phyloP scores from a whole-genome alignment of 768 basidiomycete genomes.

The Tricholoma terreum region DNA sequence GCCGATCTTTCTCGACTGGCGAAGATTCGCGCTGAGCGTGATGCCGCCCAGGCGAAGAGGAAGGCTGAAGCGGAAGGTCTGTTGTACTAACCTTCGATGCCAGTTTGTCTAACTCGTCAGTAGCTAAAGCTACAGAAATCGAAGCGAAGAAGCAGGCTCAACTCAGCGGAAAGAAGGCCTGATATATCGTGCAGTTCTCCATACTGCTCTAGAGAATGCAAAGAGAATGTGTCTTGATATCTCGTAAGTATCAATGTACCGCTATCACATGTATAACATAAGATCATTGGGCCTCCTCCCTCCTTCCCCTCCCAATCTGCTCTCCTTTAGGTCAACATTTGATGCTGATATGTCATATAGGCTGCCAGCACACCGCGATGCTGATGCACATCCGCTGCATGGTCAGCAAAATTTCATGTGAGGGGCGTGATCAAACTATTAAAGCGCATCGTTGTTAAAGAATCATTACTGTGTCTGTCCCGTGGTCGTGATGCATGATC shows the following conservation, averaged over 20 bases:
- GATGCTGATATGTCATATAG: not conserved
- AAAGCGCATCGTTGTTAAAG: not conserved
- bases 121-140: constrained; percentile 64
- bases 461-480: too few species aligned
- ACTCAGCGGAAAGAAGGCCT: constrained; percentile 23
- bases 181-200: constrained; percentile 1
- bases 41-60: constrained; percentile 82
- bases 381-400: too few species aligned
- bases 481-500: too few species aligned
- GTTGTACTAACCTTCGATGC: constrained; percentile 11
- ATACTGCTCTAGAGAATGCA: not conserved
- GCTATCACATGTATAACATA: not conserved
- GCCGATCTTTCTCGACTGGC: constrained; percentile 81
- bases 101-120: not conserved
- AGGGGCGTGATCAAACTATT: not conserved
- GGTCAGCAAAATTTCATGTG: not conserved
- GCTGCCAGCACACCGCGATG: not conserved
- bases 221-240: too few species aligned
- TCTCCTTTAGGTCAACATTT: not conserved
- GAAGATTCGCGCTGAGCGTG: constrained; percentile 84
- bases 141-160: constrained; percentile 59
- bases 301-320: too few species aligned
- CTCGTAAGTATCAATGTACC: too few species aligned
- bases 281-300: not conserved
- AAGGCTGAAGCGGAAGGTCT: constrained; percentile 86